Base-by-base conservation (phyloP, 2,329 filamentous ascomycete genomes). In the Amauroascus verrucosus region DNA sequence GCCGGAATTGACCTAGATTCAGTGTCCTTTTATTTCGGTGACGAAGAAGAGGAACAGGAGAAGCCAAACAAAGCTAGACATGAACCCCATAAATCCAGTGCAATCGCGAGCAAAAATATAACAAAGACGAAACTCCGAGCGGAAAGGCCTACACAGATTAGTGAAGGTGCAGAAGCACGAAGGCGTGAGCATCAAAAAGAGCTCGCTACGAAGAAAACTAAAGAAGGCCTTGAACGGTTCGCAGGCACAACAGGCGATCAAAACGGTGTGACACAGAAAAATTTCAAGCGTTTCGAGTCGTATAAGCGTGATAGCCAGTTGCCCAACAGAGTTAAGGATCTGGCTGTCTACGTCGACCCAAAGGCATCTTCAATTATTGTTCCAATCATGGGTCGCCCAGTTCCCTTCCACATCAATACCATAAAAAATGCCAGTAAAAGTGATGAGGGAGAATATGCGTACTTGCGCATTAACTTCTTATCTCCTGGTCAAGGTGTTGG, bases 351-450 rank as follows among this genome's bases (percentile, higher is more conserved):
- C 20, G 88, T 97, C 13, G 93, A 98, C 65, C 78, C 81, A 61
- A 97, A 95, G 75, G 93, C 88, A 63, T 81, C 81, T 54, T 96
- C 91, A 0, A 82, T 98, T 54, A 85, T 98, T 50, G 80, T 98
- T 41, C 93, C 94, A 2, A 91, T 98, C 63, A 95, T 98, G 88
- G 93, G 93, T 41, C 83, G 94, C 6, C 91, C 93, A 0, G 93
- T 98, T 24, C 93, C 93, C 0, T 98, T 97, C 75, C 94, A 98
- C 69, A 97, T 98, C 63, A 85, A 84, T 68, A 97, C 94, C 1
- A 95, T 98, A 78, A 98, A 98, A 72, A 98, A 97, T 66, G 93
- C 91, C 20, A 97, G 91, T 73, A 95, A 95, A 71, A 97, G 88
- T 60, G 90, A 95, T 59, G 93, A 98, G 69, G 88, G 88, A 47